Base-by-base conservation (phyloP, 164 flowering plant species). In the Litsea cubeba region DNA sequence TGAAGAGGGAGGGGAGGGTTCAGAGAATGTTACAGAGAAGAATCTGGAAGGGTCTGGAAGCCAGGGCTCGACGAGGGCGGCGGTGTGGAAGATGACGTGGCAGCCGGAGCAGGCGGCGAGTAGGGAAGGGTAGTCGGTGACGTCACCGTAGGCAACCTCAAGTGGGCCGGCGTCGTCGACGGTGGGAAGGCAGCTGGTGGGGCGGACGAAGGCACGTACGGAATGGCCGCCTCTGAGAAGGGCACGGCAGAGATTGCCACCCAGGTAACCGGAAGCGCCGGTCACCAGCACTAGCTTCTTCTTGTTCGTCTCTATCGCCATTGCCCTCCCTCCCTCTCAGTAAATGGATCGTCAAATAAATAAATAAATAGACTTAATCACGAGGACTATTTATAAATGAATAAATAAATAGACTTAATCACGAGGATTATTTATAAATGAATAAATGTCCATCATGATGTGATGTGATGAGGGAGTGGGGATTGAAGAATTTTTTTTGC, bases 61-160 rank as follows among this genome's bases (percentile, higher is more conserved):
- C 99, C 99, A 95, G 22, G 97, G 93, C 72, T 93, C 98, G 73
- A 95, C 99, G 14, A 90, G 74, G 14, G 98, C 99, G 24, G 97
- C 99, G 14, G 82, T 76, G 83, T 95, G 99, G 82, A 95, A 86
- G 85, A 95, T 74, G 80, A 84, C 79, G 65, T 90, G 76, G 82
- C 96, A 90, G 67, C 84, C 91, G 79, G 85, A 83, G 86, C 77
- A 86, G 57, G 99, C 98, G 6, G 72, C 77, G 22, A 89, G 82
- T 71, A 95, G 89, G 11, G 99, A 89, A 0, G 18, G 79, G 78
- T 83, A 87, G 76, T 93, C 94, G 77, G 88, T 93, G 50, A 95
- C 84, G 73, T 95, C 97, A 4, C 98, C 98, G 73, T 83, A 88
- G 25, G 83, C 84, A 68, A 95, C 85, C 70, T 95, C 92, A 20